These are phyloP conservation scores for Ophiocordyceps camponoti-saundersi DNA, from an alignment of 2,329 filamentous ascomycete genomes.

Conservation along the genomic window DNA sequence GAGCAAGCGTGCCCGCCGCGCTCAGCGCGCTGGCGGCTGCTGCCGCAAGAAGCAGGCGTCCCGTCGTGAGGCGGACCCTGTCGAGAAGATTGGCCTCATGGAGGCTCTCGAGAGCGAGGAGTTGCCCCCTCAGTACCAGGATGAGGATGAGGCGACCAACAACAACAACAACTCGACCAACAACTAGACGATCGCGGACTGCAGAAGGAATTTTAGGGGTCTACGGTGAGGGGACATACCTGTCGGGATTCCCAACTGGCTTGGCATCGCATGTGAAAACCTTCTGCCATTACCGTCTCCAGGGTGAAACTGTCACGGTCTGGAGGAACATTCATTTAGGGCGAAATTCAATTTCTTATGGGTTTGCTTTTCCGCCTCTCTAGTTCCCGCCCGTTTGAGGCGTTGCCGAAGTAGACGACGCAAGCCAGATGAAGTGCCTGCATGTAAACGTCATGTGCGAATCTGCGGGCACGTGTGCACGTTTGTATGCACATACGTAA, in stretches of 20 bases:
- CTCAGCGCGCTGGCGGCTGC: slow-evolving; percentile 2
- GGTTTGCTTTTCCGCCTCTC: neutral
- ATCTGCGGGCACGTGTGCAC: neutral
- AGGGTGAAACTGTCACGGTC: neutral
- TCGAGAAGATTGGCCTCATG: slow-evolving; percentile 36
- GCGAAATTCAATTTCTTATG: neutral
- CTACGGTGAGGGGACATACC: neutral
- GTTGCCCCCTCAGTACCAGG: slow-evolving; percentile 10
- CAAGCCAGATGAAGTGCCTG: neutral
- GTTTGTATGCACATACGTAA: no score
- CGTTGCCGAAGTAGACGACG: neutral
- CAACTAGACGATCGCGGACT: neutral
- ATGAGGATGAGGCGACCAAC: slow-evolving; percentile 8
- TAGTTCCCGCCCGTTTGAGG: no score
- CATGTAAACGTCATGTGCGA: neutral
- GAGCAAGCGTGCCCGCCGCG: slow-evolving; percentile 4
- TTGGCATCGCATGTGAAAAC: neutral
- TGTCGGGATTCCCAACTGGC: neutral
- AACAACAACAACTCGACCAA: slow-evolving; percentile 4
- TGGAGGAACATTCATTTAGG: neutral
- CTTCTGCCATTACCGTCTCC: neutral
- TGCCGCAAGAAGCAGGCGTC: slow-evolving; percentile 2
- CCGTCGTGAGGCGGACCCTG: slow-evolving; percentile 7
- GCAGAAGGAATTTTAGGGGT: neutral
- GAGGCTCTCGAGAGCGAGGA: slow-evolving; percentile 13